phyloP scores from a whole-genome alignment of 73 alveolate species.

The Tetrahymena borealis region DNA sequence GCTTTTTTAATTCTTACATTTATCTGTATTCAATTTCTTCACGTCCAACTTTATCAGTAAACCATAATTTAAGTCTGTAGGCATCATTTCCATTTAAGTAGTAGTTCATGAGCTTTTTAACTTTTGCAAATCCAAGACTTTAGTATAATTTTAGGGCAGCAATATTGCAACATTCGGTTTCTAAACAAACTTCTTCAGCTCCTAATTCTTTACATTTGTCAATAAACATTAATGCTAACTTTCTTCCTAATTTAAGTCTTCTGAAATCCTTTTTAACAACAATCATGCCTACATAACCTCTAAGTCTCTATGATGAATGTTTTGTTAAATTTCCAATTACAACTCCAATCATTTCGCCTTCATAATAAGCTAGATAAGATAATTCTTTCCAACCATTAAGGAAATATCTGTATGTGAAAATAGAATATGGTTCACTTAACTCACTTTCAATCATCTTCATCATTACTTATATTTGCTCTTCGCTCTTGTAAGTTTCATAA shows the following conservation, averaged over 20 bases:
- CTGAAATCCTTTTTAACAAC: conserved; percentile 89
- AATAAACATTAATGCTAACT: conserved; percentile 67
- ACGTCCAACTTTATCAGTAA: conserved; percentile 22
- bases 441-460: conserved; percentile 81
- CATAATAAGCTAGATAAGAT: conserved; percentile 61
- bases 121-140: conserved; percentile 91
- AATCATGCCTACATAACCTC: conserved; percentile 96
- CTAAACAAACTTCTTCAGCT: conserved; percentile 85
- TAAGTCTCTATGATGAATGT: conserved; percentile 45
- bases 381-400: conserved; percentile 88
- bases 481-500: neutral
- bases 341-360: conserved; percentile 63
- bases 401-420: conserved; percentile 91
- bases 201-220: conserved; percentile 71
- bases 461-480: conserved; percentile 35
- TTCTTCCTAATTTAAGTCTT: conserved; percentile 85
- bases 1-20: neutral
- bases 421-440: conserved; percentile 94
- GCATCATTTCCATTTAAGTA: conserved; percentile 96
- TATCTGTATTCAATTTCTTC: neutral
- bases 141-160: conserved; percentile 89
- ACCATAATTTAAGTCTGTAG: conserved; percentile 79
- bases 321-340: conserved; percentile 58
- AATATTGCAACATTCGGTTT: conserved; percentile 84
- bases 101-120: conserved; percentile 79